Conservation (phyloP, 441 rosid genomes). For the Hura crepitans region DNA sequence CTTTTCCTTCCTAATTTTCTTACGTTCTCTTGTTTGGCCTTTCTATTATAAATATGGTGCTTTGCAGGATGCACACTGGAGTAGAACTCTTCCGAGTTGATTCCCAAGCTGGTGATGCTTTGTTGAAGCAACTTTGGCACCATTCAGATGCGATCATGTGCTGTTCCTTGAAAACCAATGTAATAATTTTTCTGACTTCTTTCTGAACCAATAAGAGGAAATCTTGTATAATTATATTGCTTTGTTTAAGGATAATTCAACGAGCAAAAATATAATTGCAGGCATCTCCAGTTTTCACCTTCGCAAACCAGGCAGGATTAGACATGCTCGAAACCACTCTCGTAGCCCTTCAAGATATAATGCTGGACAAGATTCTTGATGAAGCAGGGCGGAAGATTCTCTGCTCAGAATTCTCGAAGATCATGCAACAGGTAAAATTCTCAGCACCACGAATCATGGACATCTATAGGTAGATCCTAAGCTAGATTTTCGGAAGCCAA, state of each 20-base stretch:
- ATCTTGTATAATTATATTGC: neutral
- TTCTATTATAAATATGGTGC: neutral
- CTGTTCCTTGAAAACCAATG: conserved; percentile 83
- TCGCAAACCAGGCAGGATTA: conserved; percentile 91
- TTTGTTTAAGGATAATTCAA: neutral
- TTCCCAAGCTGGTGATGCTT: conserved; percentile 53
- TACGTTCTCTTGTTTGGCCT: neutral
- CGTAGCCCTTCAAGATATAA: conserved; percentile 85
- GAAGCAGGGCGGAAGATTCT: conserved; percentile 74
- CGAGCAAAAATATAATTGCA: conserved; percentile 24
- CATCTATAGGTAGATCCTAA: neutral
- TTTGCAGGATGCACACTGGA: conserved; percentile 62
- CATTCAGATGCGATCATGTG: conserved; percentile 83
- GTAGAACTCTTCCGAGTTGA: conserved; percentile 53
- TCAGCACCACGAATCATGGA: neutral
- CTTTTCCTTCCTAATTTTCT: neutral
- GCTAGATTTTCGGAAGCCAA: neutral
- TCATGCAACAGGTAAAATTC: conserved; percentile 76
- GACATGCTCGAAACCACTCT: conserved; percentile 97
- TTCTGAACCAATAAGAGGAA: neutral
- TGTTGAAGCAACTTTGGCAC: conserved; percentile 81
- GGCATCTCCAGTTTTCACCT: conserved; percentile 86
- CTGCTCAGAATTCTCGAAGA: conserved; percentile 76
- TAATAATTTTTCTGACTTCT: conserved; percentile 21
- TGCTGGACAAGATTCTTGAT: conserved; percentile 82